Evolutionary conservation across 1,284 basidiomycete species (phyloP), one percentile per base, ranked within the genome.

Genomic region (Cerioporus squamosus): DNA sequence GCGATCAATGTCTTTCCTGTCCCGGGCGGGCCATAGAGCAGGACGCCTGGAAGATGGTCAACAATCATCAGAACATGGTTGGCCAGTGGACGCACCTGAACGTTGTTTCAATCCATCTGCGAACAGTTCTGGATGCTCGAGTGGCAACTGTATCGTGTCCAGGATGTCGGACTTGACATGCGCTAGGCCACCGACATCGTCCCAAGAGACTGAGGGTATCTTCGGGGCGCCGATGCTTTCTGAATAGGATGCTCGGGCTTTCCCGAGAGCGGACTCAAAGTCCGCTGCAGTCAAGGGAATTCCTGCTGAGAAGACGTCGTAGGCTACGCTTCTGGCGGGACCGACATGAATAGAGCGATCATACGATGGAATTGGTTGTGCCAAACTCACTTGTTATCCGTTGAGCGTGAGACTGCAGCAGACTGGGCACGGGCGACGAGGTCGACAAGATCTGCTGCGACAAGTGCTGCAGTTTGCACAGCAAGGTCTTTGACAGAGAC

Each of bases 131-230:
- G 97, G 97, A 70, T 94, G 88, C 59, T 98, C 93, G 24, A 99
- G 79, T 0, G 97, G 97, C 3, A 99, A 79, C 72, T 99, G 96
- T 47, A 99, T 94, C 17, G 97, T 99, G 68, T 99, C 97, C 64
- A 99, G 79, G 57, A 99, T 98, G 67, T 98, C 97, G 44, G 86
- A 75, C 75, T 98, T 99, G 58, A 98, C 94, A 61, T 82, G 79
- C 1, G 87, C 89, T 18, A 99, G 79, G 7, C 97, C 97, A 42
- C 97, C 97, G 15, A 99, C 91, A 71, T 99, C 97, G 74, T 98
- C 95, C 97, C 97, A 99, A 0, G 93, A 87, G 0, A 99, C 96
- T 62, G 87, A 93, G 1, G 97, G 97, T 51, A 99, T 99, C 69
- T 93, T 96, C 0, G 97, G 97, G 18, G 95, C 95, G 14, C 97